Base-by-base conservation (phyloP, 192 early-diverging fungal species). In the Coemansia sp. region DNA sequence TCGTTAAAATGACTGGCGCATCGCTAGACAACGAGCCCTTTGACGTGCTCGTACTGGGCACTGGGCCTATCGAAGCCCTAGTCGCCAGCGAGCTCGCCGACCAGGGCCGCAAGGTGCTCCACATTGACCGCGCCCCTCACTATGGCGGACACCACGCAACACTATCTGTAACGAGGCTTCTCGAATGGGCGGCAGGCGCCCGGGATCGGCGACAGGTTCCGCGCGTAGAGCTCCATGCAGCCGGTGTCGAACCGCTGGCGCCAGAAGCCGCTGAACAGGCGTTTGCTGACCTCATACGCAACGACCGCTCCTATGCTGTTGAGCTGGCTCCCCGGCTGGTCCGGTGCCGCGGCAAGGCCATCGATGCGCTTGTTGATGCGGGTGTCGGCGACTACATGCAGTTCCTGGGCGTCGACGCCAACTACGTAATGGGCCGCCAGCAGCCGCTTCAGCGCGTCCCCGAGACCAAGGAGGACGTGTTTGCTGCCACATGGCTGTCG, bases 391-490 rank as follows among this genome's bases (percentile, higher is more conserved):
- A 86, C 34, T 93, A 95, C 81, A 68, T 96, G 23, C 94, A 96
- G 67, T 98, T 98, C 72, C 88, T 89, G 57, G 85, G 87, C 6
- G 61, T 95, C 13, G 94, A 94, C 52, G 69, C 79, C 10, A 87
- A 86, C 9, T 88, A 83, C 33, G 58, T 95, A 15, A 57, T 59
- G 15, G 30, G 73, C 64, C 48, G 59, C 27, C 10, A 11, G 1
- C 37, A 62, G 82, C 22, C 65, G 57, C 3, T 37, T 17, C 83
- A 88, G 47, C 69, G 87, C 74, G 91, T 94, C 4, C 96, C 96
- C 0, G 84, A 87, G 19, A 89, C 89, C 47, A 96, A 95, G 69
- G 94, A 94, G 65, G 96, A 96, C 68, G 84, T 98, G 17, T 98
- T 98, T 84, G 82, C 85, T 15, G 89, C 85, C 57, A 84, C 87